Base-by-base conservation (phyloP, 805 yeast genomes). In the Hanseniaspora occidentalis region DNA sequence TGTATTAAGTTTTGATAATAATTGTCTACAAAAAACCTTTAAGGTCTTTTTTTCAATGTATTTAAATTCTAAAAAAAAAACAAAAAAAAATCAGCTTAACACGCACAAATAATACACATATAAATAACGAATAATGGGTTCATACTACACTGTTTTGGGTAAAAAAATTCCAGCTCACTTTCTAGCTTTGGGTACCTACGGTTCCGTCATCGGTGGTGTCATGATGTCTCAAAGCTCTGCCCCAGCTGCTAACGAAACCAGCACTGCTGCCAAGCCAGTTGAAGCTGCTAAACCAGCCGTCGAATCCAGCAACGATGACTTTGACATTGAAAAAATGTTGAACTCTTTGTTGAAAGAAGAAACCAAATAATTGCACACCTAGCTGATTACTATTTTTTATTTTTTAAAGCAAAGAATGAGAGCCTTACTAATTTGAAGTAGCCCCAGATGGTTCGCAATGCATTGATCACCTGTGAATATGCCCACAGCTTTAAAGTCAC, bases 321-420 rank as follows among this genome's bases (percentile, higher is more conserved):
- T 54, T 9, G 49, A 56, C 41, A 47, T 55, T 23, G 61, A 57
- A 35, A 46, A 50, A 34, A 13, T 56, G 37, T 36, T 58, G 24
- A 46, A 45, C 22, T 50, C 56, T 19, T 49, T 50, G 25, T 39
- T 54, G 33, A 50, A 50, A 24, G 57, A 48, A 7, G 44, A 24
- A 9, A 36, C 36, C 11, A 38, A 43, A 36, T 36, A 41, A 31
- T 37, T 13, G 11, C 11, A 25, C 5, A 7, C 4, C 5, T 4
- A 7, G 10, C 10, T 13, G 29, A 25, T n/a, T n/a, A n/a, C n/a
- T n/a, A n/a, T n/a, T n/a, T n/a, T n/a, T n/a, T n/a, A n/a, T n/a
- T n/a, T n/a, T n/a, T n/a, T n/a, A n/a, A n/a, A n/a, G n/a, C n/a
- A n/a, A n/a, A n/a, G n/a, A n/a, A n/a, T n/a, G n/a, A n/a, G n/a